A percentile compares a stretch with the other conserved stretches of the same genome.
These are phyloP conservation scores for Tetracladium maxilliforme DNA, from an alignment of 2,329 filamentous ascomycete genomes.

Conservation along the genomic window DNA sequence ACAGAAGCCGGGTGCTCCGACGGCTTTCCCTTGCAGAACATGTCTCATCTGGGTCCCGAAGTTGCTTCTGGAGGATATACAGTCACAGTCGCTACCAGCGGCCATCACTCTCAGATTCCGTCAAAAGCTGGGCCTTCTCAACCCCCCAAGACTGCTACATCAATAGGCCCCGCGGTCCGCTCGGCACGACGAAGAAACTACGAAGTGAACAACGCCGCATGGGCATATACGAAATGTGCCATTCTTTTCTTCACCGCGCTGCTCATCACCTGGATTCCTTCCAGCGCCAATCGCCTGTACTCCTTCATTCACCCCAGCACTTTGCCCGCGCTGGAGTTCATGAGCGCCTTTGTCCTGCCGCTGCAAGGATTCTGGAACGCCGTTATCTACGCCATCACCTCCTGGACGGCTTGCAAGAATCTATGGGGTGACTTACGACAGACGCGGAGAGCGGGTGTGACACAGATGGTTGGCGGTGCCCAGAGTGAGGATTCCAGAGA, in stretches of 20 bases:
- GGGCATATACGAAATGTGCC: constrained; percentile 56
- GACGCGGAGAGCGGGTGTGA: no score
- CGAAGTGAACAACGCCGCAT: constrained; percentile 41
- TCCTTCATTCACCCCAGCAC: constrained; percentile 43
- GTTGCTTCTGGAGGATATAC: no score
- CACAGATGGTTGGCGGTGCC: no score
- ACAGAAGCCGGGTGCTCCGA: neutral
- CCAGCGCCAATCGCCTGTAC: constrained; percentile 64
- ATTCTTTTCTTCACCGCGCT: constrained; percentile 59
- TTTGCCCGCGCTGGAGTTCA: constrained; percentile 47
- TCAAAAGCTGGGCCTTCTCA: no score
- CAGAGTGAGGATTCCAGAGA: no score
- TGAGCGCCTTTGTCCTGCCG: constrained; percentile 61
- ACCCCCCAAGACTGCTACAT: no score
- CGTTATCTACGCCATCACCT: constrained; percentile 60
- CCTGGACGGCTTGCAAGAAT: constrained; percentile 44
- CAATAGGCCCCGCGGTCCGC: no score
- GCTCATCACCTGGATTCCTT: constrained; percentile 63
- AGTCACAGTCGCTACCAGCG: no score
- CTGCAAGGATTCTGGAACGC: constrained; percentile 79
- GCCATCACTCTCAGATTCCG: no score
- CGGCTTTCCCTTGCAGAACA: no score
- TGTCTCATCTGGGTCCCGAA: no score
- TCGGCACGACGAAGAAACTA: neutral
- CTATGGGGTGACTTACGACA: no score